These are phyloP conservation scores for Purpureocillium lavendulum DNA, from an alignment of 2,329 filamentous ascomycete species.

Conservation along the genomic window DNA sequence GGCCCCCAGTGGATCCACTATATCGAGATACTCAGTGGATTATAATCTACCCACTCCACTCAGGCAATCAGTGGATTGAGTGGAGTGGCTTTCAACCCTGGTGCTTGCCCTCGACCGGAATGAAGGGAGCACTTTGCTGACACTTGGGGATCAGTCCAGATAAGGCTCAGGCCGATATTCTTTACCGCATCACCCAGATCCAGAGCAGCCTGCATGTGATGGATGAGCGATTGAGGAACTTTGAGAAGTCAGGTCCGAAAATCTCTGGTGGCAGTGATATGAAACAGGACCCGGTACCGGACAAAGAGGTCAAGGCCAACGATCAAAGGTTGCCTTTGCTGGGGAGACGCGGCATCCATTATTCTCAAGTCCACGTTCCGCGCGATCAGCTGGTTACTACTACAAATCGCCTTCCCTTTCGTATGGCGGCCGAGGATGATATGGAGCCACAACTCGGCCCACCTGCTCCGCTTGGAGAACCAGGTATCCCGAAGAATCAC, in stretches of 20 bases:
- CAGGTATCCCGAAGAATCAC: constrained; percentile 75
- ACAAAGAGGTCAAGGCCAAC: constrained; percentile 19
- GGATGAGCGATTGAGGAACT: constrained; percentile 26
- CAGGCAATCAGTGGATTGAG: too few species aligned
- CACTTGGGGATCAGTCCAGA: too few species aligned
- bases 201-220: constrained; percentile 29
- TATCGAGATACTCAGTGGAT: too few species aligned
- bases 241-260: constrained; percentile 20
- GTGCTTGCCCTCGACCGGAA: too few species aligned
- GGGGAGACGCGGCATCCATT: constrained; percentile 6
- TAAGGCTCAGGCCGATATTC: constrained; percentile 51
- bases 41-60: too few species aligned
- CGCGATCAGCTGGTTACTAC: constrained; percentile 16
- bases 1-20: too few species aligned
- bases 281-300: constrained; percentile 19
- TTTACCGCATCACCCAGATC: constrained; percentile 44
- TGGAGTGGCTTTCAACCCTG: too few species aligned
- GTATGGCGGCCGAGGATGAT: constrained; percentile 28
- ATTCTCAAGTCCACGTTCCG: constrained; percentile 12
- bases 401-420: constrained; percentile 15
- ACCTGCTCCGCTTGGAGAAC: constrained; percentile 47
- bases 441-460: constrained; percentile 44
- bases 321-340: constrained; percentile 11
- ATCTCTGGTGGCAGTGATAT: constrained; percentile 9
- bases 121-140: too few species aligned